A percentile compares a stretch with the other conserved stretches of the same genome.
phyloP scores from a whole-genome alignment of 2,329 filamentous ascomycete species.

The Cladosporium velox region DNA sequence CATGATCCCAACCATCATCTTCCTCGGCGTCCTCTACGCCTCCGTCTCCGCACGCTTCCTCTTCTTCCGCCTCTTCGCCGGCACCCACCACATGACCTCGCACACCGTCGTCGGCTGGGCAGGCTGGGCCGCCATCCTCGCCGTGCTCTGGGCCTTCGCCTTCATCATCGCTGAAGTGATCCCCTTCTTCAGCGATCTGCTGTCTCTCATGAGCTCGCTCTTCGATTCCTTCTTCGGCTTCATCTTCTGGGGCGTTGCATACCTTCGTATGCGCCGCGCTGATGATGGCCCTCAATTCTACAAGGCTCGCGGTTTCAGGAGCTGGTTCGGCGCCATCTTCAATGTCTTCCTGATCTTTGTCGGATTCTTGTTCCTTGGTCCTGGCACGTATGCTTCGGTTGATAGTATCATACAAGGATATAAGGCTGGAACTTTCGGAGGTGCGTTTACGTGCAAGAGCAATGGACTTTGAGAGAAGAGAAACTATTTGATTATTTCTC shows the following conservation, averaged over 20 bases:
- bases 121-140: constrained; percentile 74
- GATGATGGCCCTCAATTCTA: constrained; percentile 60
- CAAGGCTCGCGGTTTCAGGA: constrained; percentile 55
- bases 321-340: constrained; percentile 59
- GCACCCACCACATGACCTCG: constrained; percentile 74
- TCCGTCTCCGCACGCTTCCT: constrained; percentile 87
- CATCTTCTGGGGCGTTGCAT: constrained; percentile 89
- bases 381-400: constrained; percentile 75
- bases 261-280: constrained; percentile 71
- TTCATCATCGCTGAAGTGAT: constrained; percentile 93
- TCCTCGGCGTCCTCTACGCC: constrained; percentile 86
- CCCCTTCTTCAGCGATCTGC: constrained; percentile 80
- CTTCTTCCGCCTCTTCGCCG: constrained; percentile 85
- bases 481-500: too few relatives aligned
- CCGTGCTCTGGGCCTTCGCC: constrained; percentile 76
- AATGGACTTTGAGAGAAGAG: constrained; percentile 49
- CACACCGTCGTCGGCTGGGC: constrained; percentile 83
- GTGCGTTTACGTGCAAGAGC: constrained; percentile 71
- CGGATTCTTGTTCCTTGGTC: constrained; percentile 78
- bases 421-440: constrained; percentile 61
- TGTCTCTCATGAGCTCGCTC: constrained; percentile 78
- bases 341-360: constrained; percentile 73
- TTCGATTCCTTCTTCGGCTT: constrained; percentile 95
- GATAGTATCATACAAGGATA: constrained; percentile 77
- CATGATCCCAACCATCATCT: constrained; percentile 94